Conservation (phyloP, 73 alveolate genomes). For the Effrenium voratum region DNA sequence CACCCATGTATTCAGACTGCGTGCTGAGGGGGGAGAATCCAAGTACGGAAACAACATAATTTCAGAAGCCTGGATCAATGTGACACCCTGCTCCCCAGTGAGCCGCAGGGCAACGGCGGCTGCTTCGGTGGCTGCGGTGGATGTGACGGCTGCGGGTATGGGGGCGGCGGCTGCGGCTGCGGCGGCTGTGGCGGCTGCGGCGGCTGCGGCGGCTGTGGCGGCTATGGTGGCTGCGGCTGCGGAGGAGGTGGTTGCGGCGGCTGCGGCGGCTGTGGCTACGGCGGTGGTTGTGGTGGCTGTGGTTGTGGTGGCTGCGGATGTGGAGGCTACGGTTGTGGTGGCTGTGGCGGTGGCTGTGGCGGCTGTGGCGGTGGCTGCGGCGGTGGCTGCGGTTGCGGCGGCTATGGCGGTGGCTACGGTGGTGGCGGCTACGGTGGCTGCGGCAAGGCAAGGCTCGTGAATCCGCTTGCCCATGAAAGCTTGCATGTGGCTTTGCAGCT, state of each 20-base stretch:
- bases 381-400: neutral
- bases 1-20: too few relatives aligned
- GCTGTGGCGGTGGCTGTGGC: slow-evolving; percentile 27
- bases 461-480: too few relatives aligned
- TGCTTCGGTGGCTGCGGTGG: slow-evolving; percentile 50
- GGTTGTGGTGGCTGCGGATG: neutral
- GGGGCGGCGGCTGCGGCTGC: neutral
- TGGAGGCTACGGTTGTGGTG: neutral
- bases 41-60: too few relatives aligned
- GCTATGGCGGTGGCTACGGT: slow-evolving; percentile 2
- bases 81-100: too few relatives aligned
- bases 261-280: neutral
- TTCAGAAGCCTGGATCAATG: too few relatives aligned
- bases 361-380: neutral
- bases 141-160: neutral
- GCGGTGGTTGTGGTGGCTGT: neutral
- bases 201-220: slow-evolving; percentile 23
- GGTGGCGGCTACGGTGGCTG: slow-evolving; percentile 2
- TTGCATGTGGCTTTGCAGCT: too few relatives aligned
- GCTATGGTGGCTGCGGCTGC: neutral
- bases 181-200: neutral
- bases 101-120: slow-evolving; percentile 14
- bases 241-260: neutral
- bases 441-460: neutral
- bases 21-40: too few relatives aligned